Evolutionary conservation across 2,329 filamentous ascomycete species (phyloP), one percentile per base, ranked within the genome.

Genomic region (Xylariaceae sp.): DNA sequence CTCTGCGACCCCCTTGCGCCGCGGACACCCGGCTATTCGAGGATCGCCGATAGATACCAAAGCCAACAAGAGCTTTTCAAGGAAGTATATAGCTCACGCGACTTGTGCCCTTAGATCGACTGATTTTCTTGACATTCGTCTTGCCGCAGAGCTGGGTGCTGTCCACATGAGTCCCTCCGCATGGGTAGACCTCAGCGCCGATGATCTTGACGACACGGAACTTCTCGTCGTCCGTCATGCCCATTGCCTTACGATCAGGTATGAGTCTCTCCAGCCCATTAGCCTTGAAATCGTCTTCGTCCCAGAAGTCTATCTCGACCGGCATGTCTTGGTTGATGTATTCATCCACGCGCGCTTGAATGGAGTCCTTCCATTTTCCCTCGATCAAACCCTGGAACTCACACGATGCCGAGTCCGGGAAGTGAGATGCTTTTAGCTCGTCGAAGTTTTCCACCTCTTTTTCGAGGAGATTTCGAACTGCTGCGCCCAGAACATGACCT

Each of bases 151-250:
- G 65, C 59, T 80, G 77, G 17, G 85, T 87, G 15, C 74, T 80
- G 35, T 80, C 76, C 2, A 90, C 87, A 75, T 91, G 88, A 30
- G 88, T 91, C 0, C 88, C 88, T 6, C 88, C 88, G 71, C 88
- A 91, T 1, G 88, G 87, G 75, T 91, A 90, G 30, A 81, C 81
- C 65, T 87, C 88, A 0, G 82, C 81, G 0, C 87, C 87, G 0
- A 84, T 81, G 61, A 91, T 88, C 60, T 83, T 81, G 23, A 90
- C 87, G 0, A 90, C 85, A 7, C 88, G 77, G 37, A 87, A 83
- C 69, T 82, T 85, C 65, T 81, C 81, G 23, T 80, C 82, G 39
- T 64, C 66, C 47, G 64, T 65, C 69, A 72, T 72, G 23, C 72
- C 72, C 68, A 73, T 73, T 52, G 57, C 67, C 49, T 68, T 73